Evolutionary conservation across 2,329 filamentous ascomycete genomes (phyloP), one percentile per base, ranked within the genome.

Genomic region (Tolypocladium endophyticum): DNA sequence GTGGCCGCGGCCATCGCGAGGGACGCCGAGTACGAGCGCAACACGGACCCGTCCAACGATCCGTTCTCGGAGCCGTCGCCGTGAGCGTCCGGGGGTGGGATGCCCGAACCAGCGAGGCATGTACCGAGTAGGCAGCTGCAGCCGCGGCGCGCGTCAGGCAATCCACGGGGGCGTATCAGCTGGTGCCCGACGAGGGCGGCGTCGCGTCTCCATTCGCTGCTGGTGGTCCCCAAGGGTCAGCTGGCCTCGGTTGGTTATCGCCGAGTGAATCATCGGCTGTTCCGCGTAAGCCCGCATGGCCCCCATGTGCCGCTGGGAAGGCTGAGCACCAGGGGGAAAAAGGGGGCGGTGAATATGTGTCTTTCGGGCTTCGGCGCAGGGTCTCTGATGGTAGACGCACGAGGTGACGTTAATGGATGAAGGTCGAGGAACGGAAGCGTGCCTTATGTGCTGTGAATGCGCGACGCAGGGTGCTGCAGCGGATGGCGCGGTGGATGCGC

Each of bases 1-100:
- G 68, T 75, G 18, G 83, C 84, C 1, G 68, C 72, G 30, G 65
- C 65, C 0, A 70, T 86, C 36, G 81, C 82, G 2, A 71, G 78
- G 57, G 68, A 64, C 36, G 78, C 83, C 61, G 86, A 88, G 72
- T 87, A 87, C 71, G 77, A 78, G 16, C 78, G 84, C 50, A 79
- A 81, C 54, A 68, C 58, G 6, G 79, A 87, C 64, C 58, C 78
- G 1, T 70, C 63, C 3, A 66, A 73, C 23, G 85, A 88, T 71
- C 81, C 81, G 0, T 88, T 85, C 74, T 79, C 81, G 5, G 33
- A 58, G 56, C 33, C 33, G 35, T 25, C 20, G 56, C 20, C 28
- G 56, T 38, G 36, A 55, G 33, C 18, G 7, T 5, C n/a, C 43
- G n/a, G 25, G 23, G 45, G 45, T 28, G 45, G 23, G 12, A 28